Conservation (phyloP, 140 eudicot species). For the Stevia rebaudiana region DNA sequence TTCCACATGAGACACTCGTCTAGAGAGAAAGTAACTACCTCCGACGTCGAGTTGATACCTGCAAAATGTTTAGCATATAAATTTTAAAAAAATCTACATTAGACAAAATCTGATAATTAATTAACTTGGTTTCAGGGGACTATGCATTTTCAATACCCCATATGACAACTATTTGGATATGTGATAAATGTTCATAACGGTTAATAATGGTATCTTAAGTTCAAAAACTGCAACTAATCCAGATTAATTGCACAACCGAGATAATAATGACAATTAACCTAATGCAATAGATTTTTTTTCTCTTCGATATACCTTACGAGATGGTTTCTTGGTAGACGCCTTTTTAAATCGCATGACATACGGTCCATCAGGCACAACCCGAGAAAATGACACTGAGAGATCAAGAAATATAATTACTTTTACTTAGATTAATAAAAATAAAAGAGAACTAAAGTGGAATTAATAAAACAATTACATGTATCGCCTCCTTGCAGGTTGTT, state of each 20-base stretch:
- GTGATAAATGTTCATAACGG: too few relatives aligned
- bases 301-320: constrained; percentile 46
- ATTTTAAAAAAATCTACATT: background rate
- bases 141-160: too few relatives aligned
- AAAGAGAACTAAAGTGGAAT: background rate
- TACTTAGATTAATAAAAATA: background rate
- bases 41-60: background rate
- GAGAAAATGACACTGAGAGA: constrained; percentile 38
- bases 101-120: background rate
- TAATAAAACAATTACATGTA: constrained; percentile 28
- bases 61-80: background rate
- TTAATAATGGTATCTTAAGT: background rate
- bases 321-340: constrained; percentile 23
- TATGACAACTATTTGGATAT: too few relatives aligned
- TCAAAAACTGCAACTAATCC: background rate
- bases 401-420: too few relatives aligned
- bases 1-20: constrained; percentile 10
- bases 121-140: background rate
- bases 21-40: background rate
- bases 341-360: constrained; percentile 38
- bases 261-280: too few relatives aligned
- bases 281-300: too few relatives aligned
- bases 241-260: background rate
- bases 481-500: constrained; percentile 47
- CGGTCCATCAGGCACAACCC: constrained; percentile 37